These are phyloP conservation scores for Priceomyces melissophilus DNA, from an alignment of 805 yeast species.

Conservation along the genomic window DNA sequence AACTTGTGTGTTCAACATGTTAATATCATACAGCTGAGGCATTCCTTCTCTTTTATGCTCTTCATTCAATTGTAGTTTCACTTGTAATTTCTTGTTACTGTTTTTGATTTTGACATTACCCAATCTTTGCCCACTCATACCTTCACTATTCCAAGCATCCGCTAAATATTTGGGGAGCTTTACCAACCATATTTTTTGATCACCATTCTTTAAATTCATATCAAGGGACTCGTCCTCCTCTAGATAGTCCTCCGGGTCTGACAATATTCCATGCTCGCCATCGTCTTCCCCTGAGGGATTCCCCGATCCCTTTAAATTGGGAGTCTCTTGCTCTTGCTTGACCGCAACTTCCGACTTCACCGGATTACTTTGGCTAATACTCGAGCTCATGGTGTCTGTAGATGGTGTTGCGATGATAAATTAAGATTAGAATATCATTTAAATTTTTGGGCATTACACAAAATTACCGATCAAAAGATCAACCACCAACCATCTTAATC, in stretches of 20 bases:
- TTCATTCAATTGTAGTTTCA: conserved; percentile 53
- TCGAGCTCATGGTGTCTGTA: no score
- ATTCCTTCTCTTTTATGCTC: conserved; percentile 31
- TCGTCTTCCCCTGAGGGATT: conserved; percentile 6
- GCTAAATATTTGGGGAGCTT: conserved; percentile 85
- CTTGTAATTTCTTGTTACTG: conserved; percentile 39
- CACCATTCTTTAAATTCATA: conserved; percentile 59
- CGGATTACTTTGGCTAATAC: background rate
- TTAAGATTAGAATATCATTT: background rate
- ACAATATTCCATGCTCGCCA: conserved; percentile 32
- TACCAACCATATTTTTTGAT: conserved; percentile 86
- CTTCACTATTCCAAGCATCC: conserved; percentile 68
- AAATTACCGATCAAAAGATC: background rate
- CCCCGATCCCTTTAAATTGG: background rate
- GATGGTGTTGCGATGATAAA: background rate
- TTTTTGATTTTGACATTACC: conserved; percentile 77
- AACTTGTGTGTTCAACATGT: conserved; percentile 73
- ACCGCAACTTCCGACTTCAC: no score
- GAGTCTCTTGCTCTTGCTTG: no score
- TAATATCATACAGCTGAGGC: conserved; percentile 82
- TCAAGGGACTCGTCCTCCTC: conserved; percentile 70
- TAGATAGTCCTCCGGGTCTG: conserved; percentile 44
- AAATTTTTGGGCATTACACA: background rate
- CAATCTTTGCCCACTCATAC: conserved; percentile 65
- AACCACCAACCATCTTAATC: background rate